A percentile compares a stretch with the other conserved stretches of the same genome.
These are phyloP conservation scores for Naganishia liquefaciens DNA, from an alignment of 1,284 basidiomycete genomes.

Conservation along the genomic window DNA sequence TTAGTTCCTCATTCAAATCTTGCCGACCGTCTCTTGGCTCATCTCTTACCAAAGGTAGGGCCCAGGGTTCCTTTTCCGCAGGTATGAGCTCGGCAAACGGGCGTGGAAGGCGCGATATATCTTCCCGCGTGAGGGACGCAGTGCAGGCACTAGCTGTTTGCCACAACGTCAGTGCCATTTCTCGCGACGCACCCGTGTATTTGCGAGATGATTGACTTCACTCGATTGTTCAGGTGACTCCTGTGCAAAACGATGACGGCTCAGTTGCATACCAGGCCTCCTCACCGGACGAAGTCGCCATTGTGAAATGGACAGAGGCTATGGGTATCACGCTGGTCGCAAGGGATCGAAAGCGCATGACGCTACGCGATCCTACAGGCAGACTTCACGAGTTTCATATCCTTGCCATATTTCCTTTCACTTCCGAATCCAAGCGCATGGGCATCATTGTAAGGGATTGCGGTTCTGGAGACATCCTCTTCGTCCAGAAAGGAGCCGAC, in stretches of 20 bases:
- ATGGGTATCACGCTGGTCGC: constrained; percentile 84
- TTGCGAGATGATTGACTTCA: background rate
- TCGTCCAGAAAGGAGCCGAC: constrained; percentile 96
- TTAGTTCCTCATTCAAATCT: constrained; percentile 27
- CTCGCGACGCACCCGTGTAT: background rate
- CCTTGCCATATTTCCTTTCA: constrained; percentile 95
- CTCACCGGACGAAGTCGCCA: constrained; percentile 97
- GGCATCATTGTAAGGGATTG: constrained; percentile 89
- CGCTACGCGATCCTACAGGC: constrained; percentile 69
- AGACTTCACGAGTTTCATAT: constrained; percentile 73
- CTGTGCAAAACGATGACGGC: constrained; percentile 90
- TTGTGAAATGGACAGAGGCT: constrained; percentile 96
- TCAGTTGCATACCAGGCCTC: constrained; percentile 95
- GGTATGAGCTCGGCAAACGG: constrained; percentile 59
- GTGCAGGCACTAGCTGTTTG: constrained; percentile 91
- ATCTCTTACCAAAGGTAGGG: constrained; percentile 24
- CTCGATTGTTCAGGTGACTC: constrained; percentile 71
- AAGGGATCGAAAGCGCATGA: constrained; percentile 84
- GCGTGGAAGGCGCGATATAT: constrained; percentile 90
- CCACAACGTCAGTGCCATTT: constrained; percentile 75
- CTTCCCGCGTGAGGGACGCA: constrained; percentile 88
- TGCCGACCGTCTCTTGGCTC: background rate
- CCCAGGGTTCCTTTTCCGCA: constrained; percentile 44
- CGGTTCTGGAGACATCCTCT: constrained; percentile 73
- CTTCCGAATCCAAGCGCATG: constrained; percentile 98